Base-by-base conservation (phyloP, 2,329 filamentous ascomycete species). In the Calycina marina region DNA sequence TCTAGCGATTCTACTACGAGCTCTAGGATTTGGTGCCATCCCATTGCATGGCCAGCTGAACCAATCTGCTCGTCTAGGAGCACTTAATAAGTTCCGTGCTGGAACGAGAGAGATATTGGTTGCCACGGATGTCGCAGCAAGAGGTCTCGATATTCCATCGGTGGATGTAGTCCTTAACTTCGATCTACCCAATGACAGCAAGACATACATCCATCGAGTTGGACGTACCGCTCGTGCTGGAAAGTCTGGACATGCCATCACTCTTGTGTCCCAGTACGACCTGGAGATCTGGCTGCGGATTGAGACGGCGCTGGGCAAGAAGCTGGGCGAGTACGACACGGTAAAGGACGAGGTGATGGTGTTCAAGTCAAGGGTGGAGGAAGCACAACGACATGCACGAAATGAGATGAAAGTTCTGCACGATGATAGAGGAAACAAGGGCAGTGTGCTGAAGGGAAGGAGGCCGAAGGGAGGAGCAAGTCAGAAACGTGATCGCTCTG, bases 11-110 rank as follows among this genome's bases (percentile, higher is more conserved):
- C 58, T 98, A 11, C 67, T 94, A 2, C 75, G 88, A 30, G 69
- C 77, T 0, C 71, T 98, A 3, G 88, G 86, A 16, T 90, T 94
- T 51, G 77, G 78, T 25, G 88, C 86, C 4, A 90, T 96, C 38
- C 88, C 90, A 0, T 67, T 98, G 0, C 88, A 98, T 56, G 90
- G 88, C 6, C 83, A 93, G 51, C 70, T 98, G 31, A 85, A 76
- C 1, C 90, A 98, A 54, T 82, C 81, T 2, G 69, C 82, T 11
- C 83, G 90, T 44, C 61, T 96, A 1, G 86, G 84, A 5, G 82
- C 90, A 0, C 63, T 98, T 6, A 82, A 80, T 53, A 96, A 96
- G 54, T 96, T 98, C 65, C 76, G 79, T 34, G 65, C 78, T 3
- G 74, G 77, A 5, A 72, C 69, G n/a, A 68, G 85, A 25, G 74